A percentile compares a stretch with the other conserved stretches of the same genome.
Conservation (phyloP, 2,329 filamentous ascomycete species). For the Botryosphaeria dothidea region DNA sequence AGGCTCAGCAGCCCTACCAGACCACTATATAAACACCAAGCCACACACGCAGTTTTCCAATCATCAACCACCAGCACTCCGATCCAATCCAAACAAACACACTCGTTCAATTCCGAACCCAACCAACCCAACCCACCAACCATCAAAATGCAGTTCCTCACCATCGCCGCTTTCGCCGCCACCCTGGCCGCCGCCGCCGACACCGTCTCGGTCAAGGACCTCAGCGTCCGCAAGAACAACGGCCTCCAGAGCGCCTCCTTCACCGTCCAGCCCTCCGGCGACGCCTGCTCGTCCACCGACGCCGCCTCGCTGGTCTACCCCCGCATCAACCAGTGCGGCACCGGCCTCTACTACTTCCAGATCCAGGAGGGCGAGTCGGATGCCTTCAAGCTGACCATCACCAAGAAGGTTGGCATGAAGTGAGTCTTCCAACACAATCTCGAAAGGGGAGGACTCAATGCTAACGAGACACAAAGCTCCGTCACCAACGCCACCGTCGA, state of each 20-base stretch:
- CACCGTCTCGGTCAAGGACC: neutral
- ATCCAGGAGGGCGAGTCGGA: neutral
- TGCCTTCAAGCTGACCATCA: conserved; percentile 6
- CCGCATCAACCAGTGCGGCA: neutral
- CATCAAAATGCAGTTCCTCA: conserved; percentile 5
- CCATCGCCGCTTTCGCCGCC: neutral
- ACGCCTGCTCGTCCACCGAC: conserved; percentile 1
- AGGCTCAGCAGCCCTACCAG: neutral
- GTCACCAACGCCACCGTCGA: neutral
- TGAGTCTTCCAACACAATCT: no score
- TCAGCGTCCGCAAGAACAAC: conserved; percentile 9
- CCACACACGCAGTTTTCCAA: neutral
- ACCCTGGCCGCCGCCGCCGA: neutral
- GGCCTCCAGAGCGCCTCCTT: conserved; percentile 2
- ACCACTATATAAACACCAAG: neutral
- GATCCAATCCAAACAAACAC: neutral
- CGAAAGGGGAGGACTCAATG: no score
- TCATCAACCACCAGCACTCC: neutral
- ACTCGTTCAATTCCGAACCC: neutral
- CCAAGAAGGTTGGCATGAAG: conserved; percentile 7
- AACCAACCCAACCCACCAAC: neutral
- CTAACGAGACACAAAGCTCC: neutral
- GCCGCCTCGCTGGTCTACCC: neutral
- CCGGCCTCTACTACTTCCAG: conserved; percentile 11
- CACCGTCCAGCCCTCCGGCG: neutral